Evolutionary conservation across 768 basidiomycete genomes (phyloP), one percentile per base, ranked within the genome.

Genomic region (Calocybe indica): DNA sequence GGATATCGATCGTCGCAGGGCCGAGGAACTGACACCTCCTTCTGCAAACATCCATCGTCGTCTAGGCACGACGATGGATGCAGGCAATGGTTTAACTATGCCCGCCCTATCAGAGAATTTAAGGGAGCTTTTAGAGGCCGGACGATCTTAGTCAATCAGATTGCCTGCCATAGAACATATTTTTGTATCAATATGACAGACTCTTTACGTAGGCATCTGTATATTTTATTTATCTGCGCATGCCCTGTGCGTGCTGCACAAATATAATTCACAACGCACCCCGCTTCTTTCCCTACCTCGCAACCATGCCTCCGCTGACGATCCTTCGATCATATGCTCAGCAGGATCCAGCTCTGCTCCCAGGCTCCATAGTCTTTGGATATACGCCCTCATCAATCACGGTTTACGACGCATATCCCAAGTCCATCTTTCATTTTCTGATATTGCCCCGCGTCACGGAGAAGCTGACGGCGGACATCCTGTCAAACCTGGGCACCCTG

Each of bases 381-480:
- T 68, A 78, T 52, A 78, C 78, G 1, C 59, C 69, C 15, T 72
- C 64, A 43, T 76, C 80, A 6, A 55, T 90, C 40, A 84, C 82
- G 5, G 67, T 92, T 45, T 86, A 80, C 58, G 90, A 92, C 66
- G 75, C 70, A 28, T 92, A 73, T 59, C 87, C 87, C 5, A 92
- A 92, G 64, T 82, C 88, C 5, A 84, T 81, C 47, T 94, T 91
- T 62, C 93, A 96, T 65, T 87, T 92, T 58, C 75, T 96, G 38
- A 64, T 95, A 47, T 72, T 95, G n/a, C 93, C 93, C 36, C 77
- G 82, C 57, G 52, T 73, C 47, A 58, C 69, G 45, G 62, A 62
- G 37, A 53, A 58, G 40, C 54, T 63, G 43, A 61, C 55, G 7
- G 50, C 58, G 4, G 41, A 60, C 11, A 72, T 74, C 30, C 68